These are phyloP conservation scores for Rhodotorula toruloides DNA, from an alignment of 768 basidiomycete genomes.

Conservation along the genomic window DNA sequence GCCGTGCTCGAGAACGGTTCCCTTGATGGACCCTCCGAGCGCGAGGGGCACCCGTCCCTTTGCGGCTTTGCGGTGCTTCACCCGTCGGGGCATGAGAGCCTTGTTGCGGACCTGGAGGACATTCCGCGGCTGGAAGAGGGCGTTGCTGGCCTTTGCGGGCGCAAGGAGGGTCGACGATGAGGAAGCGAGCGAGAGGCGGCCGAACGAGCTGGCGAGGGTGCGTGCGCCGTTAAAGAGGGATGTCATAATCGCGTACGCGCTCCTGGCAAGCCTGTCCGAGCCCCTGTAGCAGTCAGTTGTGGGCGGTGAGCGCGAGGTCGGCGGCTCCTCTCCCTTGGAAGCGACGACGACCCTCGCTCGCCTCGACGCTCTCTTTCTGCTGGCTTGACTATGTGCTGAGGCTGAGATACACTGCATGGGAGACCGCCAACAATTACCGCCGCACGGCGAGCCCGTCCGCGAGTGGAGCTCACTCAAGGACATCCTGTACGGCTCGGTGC, in stretches of 20 bases:
- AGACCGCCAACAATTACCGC: neutral
- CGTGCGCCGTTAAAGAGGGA: conserved; percentile 46
- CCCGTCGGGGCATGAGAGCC: conserved; percentile 67
- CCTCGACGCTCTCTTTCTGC: neutral
- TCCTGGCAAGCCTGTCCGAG: no score
- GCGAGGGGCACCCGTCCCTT: conserved; percentile 83
- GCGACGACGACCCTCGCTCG: neutral
- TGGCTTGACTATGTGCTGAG: neutral
- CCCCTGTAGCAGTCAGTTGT: no score
- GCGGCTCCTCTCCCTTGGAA: no score
- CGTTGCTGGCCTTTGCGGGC: neutral
- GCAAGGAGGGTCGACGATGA: neutral
- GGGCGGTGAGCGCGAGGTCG: no score
- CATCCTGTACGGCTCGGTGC: conserved; percentile 39
- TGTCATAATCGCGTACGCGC: no score
- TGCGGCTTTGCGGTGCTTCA: conserved; percentile 80
- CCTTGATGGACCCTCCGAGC: conserved; percentile 82
- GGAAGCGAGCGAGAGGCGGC: conserved; percentile 22
- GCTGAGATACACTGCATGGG: no score
- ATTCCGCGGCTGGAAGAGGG: conserved; percentile 47
- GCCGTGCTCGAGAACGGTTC: conserved; percentile 84
- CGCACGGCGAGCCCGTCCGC: neutral
- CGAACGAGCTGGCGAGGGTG: conserved; percentile 42
- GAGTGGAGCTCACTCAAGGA: conserved; percentile 36
- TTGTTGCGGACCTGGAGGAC: conserved; percentile 43